Evolutionary conservation across 306 rosid species (phyloP).

Genomic region (Trifolium subterraneum): DNA sequence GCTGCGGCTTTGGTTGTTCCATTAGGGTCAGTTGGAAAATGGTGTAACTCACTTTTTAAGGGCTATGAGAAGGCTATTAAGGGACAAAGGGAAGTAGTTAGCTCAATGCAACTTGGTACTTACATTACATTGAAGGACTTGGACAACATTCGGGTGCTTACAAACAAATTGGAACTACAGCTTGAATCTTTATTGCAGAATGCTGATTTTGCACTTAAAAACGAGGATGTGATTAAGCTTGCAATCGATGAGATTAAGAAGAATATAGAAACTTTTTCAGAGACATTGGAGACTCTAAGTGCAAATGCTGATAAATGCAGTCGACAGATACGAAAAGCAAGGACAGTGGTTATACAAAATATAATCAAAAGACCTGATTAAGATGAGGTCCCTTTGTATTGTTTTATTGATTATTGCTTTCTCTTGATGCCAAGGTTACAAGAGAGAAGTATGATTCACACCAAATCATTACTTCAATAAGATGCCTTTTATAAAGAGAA

Average conservation of each 20-base stretch:
- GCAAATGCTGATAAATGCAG: conserved; percentile 65
- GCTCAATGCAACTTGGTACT: conserved; percentile 64
- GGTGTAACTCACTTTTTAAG: conserved; percentile 75
- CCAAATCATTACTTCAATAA: conserved; percentile 23
- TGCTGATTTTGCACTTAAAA: conserved; percentile 70
- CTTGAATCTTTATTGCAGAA: conserved; percentile 54
- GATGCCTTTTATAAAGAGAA: conserved; percentile 25
- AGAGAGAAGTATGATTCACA: conserved; percentile 17
- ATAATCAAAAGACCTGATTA: conserved; percentile 50
- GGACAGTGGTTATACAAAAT: conserved; percentile 63
- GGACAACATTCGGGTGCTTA: conserved; percentile 62
- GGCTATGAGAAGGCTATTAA: conserved; percentile 58
- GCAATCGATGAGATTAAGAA: conserved; percentile 78
- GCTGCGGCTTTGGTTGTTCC: conserved; percentile 76
- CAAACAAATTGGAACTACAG: conserved; percentile 53
- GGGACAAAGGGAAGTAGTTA: conserved; percentile 55
- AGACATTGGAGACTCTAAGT: conserved; percentile 60
- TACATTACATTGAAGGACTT: conserved; percentile 61
- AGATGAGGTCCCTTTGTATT: conserved; percentile 29
- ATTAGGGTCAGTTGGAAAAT: conserved; percentile 79
- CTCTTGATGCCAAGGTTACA: conserved; percentile 19
- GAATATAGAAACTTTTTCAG: conserved; percentile 59
- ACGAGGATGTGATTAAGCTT: conserved; percentile 66
- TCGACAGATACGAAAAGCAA: conserved; percentile 62
- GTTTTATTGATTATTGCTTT: conserved; percentile 36